Base-by-base conservation (phyloP, 352 stramenopile species). In the Pythium graminicola region DNA sequence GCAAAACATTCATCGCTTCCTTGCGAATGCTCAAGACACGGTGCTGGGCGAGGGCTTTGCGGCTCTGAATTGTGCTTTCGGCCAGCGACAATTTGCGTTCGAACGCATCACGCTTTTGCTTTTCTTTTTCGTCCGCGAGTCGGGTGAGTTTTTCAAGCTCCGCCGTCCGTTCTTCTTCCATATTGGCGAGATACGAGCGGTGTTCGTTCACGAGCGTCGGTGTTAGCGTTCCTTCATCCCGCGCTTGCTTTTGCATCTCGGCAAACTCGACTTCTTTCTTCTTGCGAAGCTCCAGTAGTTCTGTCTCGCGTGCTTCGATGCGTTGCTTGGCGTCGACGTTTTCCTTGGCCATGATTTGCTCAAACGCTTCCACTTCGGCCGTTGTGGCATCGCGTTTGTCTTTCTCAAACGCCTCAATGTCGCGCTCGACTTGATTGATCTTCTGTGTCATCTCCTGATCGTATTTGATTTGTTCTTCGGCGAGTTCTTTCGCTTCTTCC, bases 381-480 rank as follows among this genome's bases (percentile, higher is more conserved):
- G 76, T 51, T 19, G 89, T 85, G 2, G 75, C 70, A 8, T 69
- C 62, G 35, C 83, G 70, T 60, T 93, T 89, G 14, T 92, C 77
- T 9, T 64, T 69, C 27, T 82, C 73, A 33, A 92, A 93, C 10
- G 64, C 60, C 6, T 89, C 76, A 26, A 93, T 76, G 48, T 96
- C 87, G 11, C 77, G 70, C 58, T 93, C 69, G n/a, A 90, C 86
- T 48, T 90, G 81, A 11, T 64, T 64, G 8, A 91, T 72, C 55
- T 92, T 92, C 20, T 87, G 69, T 10, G 62, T 50, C 53, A 86
- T 84, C 7, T 96, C 84, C 16, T 89, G 83, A 50, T 97, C 84
- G 13, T 91, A 57, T 6, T 62, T 65, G 19, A 57, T 53, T 57
- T 89, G 76, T 50, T 89, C 79, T 40, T 76, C 60, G 4, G 67